Evolutionary conservation across 1,284 basidiomycete species (phyloP), one percentile per base, ranked within the genome.

Genomic region (Veloporphyrellus conicus): DNA sequence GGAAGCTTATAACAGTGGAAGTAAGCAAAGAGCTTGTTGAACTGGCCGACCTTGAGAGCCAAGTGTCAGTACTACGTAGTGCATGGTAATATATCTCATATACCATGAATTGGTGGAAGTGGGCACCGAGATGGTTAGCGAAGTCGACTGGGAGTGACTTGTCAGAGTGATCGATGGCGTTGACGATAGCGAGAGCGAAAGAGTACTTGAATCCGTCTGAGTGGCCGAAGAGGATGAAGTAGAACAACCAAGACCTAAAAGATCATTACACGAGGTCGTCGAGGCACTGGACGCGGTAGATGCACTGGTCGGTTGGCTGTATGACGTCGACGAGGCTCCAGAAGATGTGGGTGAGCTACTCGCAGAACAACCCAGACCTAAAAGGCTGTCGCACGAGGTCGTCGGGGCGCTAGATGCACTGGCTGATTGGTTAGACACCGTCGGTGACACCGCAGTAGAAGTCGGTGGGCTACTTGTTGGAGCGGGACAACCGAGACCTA

Each of bases 1-100:
- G 62, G 52, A 68, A 65, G 28, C 40, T 62, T 29, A 68, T 64
- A 23, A 59, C 50, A 10, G 63, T 54, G 39, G 66, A 61, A 12
- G 52, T 42, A 9, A 47, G 47, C 4, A 35, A 16, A 16, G 49
- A 35, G 33, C 38, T 48, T 6, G 61, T 46, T 18, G 8, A 22
- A 19, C 7, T 25, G n/a, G 22, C 9, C 31, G 35, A 20, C 25
- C 48, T 60, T 42, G 42, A 9, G 20, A 37, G 23, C 16, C 1
- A 35, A 7, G 9, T 10, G 16, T 63, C 22, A 64, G 48, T 29
- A 15, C 10, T 9, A 11, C 9, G 20, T 4, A 40, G 31, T 28
- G 16, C 12, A 33, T 22, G 10, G 4, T 3, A 10, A 41, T 16
- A 37, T 20, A 28, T 38, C 3, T 29, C 33, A 60, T 61, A 20